Evolutionary conservation across 345 rosid species (phyloP).

Genomic region (Moringa oleifera): DNA sequence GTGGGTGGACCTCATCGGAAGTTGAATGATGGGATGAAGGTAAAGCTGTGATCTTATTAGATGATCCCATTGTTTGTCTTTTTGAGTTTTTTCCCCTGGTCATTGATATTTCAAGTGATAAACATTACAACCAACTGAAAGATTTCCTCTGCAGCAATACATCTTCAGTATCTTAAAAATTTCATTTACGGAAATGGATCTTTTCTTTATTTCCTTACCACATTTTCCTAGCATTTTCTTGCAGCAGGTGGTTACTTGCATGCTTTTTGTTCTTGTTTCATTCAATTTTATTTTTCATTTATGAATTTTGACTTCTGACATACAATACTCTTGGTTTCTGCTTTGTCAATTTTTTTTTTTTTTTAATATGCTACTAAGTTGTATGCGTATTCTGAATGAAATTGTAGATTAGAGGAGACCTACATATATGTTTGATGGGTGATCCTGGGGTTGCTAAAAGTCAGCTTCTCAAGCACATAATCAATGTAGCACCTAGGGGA

Average conservation of each 20-base stretch:
- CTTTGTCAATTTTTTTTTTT: background rate
- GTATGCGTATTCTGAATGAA: background rate
- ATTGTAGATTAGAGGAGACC: conserved; percentile 92
- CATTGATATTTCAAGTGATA: background rate
- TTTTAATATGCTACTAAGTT: too few species aligned
- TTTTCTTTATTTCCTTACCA: too few species aligned
- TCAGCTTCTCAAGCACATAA: conserved; percentile 98
- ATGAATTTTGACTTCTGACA: too few species aligned
- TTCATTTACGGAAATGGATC: too few species aligned
- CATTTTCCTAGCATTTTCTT: too few species aligned
- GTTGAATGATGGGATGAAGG: conserved; percentile 98
- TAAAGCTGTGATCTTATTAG: conserved; percentile 12
- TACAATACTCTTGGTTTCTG: background rate
- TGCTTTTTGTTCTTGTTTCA: too few species aligned
- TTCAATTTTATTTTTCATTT: too few species aligned
- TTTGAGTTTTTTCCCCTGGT: background rate
- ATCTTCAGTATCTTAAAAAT: background rate
- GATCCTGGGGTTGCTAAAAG: conserved; percentile 99
- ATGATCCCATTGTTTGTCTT: background rate
- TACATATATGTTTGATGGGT: conserved; percentile 96
- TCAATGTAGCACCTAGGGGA: conserved; percentile 91
- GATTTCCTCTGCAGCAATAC: too few species aligned
- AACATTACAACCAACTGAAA: background rate
- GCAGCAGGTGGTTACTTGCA: too few species aligned
- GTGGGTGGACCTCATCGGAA: conserved; percentile 98